Base-by-base conservation (phyloP, 495 filamentous ascomycete genomes). In the Daldinia loculata region DNA sequence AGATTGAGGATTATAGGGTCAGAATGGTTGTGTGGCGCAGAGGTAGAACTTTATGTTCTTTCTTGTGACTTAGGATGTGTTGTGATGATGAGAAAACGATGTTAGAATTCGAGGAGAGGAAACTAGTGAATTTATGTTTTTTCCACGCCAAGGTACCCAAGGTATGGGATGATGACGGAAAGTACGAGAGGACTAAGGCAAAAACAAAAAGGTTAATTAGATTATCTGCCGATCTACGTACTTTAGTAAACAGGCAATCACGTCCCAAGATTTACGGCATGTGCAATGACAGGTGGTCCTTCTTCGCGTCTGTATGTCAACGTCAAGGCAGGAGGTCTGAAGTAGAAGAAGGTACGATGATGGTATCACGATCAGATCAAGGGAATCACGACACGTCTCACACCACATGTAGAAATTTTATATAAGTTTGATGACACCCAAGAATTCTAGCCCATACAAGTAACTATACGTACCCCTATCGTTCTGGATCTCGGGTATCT, bases 331-430 rank as follows among this genome's bases (percentile, higher is more conserved):
- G 41, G 6, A 48, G 17, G 8, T 22, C 17, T 48, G 7, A 32
- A 22, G 27, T 29, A 19, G 19, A 5, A n/a, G 22, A 45, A 48
- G 19, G 43, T 48, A 48, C 17, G 43, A 48, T 48, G 43, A 48
- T 48, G 2, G 43, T 48, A 48, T 66, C 56, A 66, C 51, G 48
- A 66, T 66, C 38, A 30, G 50, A 61, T 30, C 32, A 38, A 48
- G 57, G 52, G 17, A 52, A 66, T 62, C 69, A 71, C 63, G 26
- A 63, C 63, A 71, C 59, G 14, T 61, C 63, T 71, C 69, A 55
- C 41, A 62, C 69, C 63, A 71, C 53, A 62, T 14, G 26, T 45
- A 36, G 48, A 36, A 14, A 36, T 17, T 29, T 19, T 11, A 17
- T 17, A 52, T 38, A 39, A 39, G 1, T 4, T 29, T n/a, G 50